phyloP scores from a whole-genome alignment of 768 basidiomycete genomes.

The Lactifluus hygrophoroides region DNA sequence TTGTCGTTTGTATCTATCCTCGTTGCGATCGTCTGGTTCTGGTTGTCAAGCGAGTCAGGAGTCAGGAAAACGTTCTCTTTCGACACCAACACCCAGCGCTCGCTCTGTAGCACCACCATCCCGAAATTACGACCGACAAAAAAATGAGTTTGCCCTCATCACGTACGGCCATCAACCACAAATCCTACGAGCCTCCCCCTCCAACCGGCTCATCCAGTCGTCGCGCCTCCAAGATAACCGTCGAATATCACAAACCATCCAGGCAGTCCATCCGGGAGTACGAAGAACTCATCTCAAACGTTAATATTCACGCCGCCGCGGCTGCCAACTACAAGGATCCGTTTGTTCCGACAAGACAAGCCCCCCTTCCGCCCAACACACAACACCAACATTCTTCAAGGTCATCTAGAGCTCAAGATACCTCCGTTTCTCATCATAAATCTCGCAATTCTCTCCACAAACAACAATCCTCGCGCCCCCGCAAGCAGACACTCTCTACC shows the following conservation, averaged over 20 bases:
- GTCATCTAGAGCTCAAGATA: constrained; percentile 16
- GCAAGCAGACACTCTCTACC: constrained; percentile 27
- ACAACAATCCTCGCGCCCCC: constrained; percentile 28
- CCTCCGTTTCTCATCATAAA: constrained; percentile 23
- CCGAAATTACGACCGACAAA: not conserved
- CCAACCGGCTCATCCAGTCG: constrained; percentile 12
- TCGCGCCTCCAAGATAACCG: constrained; percentile 30
- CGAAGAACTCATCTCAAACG: constrained; percentile 58
- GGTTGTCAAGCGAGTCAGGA: constrained; percentile 3
- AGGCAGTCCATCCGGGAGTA: constrained; percentile 73
- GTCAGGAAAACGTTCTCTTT: not conserved
- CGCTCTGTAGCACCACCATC: too few species aligned
- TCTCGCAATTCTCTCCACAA: constrained; percentile 27
- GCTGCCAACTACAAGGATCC: constrained; percentile 35
- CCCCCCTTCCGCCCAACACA: constrained; percentile 36
- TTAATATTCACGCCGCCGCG: constrained; percentile 46
- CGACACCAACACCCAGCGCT: not conserved
- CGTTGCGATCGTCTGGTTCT: constrained; percentile 5
- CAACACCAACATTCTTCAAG: constrained; percentile 5
- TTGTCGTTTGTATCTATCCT: too few species aligned
- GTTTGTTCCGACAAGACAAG: constrained; percentile 38
- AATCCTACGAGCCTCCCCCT: constrained; percentile 16
- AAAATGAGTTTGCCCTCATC: constrained; percentile 18
- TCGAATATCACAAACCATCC: constrained; percentile 71
- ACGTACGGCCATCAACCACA: constrained; percentile 19